phyloP scores from a whole-genome alignment of 129 eudicot genomes.

The Artemisia tridentata region DNA sequence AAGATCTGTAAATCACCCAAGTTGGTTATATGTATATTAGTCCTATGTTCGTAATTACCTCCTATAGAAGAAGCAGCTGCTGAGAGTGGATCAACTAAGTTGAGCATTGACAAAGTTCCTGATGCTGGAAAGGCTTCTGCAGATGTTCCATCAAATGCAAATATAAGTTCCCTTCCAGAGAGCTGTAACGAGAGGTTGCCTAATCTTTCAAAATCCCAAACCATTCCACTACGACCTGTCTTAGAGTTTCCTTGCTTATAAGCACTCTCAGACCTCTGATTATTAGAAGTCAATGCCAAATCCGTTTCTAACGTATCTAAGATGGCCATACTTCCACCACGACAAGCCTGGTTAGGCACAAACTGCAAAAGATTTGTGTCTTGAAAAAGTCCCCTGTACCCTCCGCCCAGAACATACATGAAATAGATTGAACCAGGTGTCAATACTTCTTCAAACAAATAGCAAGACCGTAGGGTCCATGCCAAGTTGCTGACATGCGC shows the following conservation, averaged over 20 bases:
- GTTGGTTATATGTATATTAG: background rate
- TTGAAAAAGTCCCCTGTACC: constrained; percentile 95
- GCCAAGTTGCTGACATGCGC: constrained; percentile 69
- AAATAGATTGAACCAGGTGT: constrained; percentile 90
- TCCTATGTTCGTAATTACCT: constrained; percentile 39
- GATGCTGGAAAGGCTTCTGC: constrained; percentile 80
- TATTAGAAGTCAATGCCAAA: constrained; percentile 51
- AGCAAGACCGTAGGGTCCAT: constrained; percentile 92
- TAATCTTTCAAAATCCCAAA: constrained; percentile 91
- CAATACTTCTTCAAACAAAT: constrained; percentile 92
- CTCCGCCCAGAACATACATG: constrained; percentile 96
- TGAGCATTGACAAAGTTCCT: constrained; percentile 90
- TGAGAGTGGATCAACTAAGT: constrained; percentile 89
- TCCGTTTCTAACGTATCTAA: constrained; percentile 88
- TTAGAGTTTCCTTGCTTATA: constrained; percentile 58
- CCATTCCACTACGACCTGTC: constrained; percentile 87
- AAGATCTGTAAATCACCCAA: background rate
- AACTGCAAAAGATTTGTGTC: constrained; percentile 81
- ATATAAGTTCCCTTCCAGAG: constrained; percentile 85
- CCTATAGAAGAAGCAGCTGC: constrained; percentile 99
- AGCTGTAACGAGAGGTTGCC: constrained; percentile 87
- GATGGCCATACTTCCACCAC: constrained; percentile 97
- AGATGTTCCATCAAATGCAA: constrained; percentile 96
- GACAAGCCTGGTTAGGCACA: constrained; percentile 97
- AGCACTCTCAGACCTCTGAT: constrained; percentile 67